Evolutionary conservation across 225 moss, liverwort and hornwort species (phyloP), one percentile per base, ranked within the genome.

Genomic region (Sphagnum tenellum): DNA sequence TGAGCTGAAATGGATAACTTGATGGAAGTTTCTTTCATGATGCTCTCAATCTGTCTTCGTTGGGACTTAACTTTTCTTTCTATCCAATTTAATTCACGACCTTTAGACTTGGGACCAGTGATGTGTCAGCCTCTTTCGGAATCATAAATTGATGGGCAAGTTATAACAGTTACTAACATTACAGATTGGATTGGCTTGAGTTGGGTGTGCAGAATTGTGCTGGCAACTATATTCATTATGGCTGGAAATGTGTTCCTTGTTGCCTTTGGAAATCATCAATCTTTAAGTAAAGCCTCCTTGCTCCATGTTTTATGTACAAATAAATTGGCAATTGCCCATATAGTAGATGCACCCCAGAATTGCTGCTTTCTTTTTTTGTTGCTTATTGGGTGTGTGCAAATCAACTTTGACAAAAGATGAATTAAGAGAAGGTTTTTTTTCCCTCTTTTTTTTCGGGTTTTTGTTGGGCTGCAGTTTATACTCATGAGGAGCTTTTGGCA

Each of bases 191-290:
- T 60, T 72, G 64, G 68, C 48, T 46, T 59, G 66, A 52, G 52
- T 52, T 6, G 52, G 7, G 9, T 2, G 77, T 57, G 56, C 98
- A 99, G 98, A 71, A 93, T 90, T 61, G 47, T 90, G 71, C 70
- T 84, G 75, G 98, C 98, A 29, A 99, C 98, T 7, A 57, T 83
- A 56, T 99, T 93, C 66, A 99, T 99, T 12, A 86, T 99, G 70
- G 82, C 89, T 63, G 98, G 98, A 46, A 99, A 99, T 66, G 78
- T 85, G 54, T 91, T 93, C 75, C 90, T 99, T 55, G 98, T 99
- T 63, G 80, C 90, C 55, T 99, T 99, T 66, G 98, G 98, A 47
- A 99, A 99, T 81, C 98, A 99, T 76, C 85, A 99, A 75, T 99
- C 98, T 50, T 75, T 87, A 63, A 91, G 98, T 99, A 88, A 86